Base-by-base conservation (phyloP, 2,329 filamentous ascomycete genomes). In the Plenodomus tracheiphilus region DNA sequence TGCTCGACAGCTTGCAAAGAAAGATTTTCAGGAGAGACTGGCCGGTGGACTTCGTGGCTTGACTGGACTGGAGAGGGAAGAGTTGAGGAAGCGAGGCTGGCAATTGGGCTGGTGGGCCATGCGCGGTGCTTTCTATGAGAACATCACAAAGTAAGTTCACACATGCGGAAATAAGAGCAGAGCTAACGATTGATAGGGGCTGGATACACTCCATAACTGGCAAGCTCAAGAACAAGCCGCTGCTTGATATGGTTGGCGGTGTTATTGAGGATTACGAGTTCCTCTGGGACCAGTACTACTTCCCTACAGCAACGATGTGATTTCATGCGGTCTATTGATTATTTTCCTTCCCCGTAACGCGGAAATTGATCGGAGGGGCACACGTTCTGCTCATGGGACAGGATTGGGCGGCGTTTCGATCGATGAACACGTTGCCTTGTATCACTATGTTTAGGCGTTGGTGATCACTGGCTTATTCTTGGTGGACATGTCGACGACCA, bases 231-330 rank as follows among this genome's bases (percentile, higher is more conserved):
- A 78, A 85, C 58, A 87, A 86, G 66, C 85, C 88, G 43, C 79
- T 96, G 72, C 83, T 95, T 39, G 85, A 88, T 58, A 83, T 99
- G 68, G 79, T 96, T 19, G 88, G 86, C 8, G 90, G 89, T 48
- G 87, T 99, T 39, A 74, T 97, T 55, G 91, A 97, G 69, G 94
- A 99, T 71, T 99, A 99, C 70, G 90, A 96, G 73, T 97, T 95
- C 71, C 79, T 99, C 25, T 99, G 94, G 94, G 91, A 97, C 74
- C 92, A 95, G 64, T 97, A 97, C 73, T 95, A 97, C 74, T 99
- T 97, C 73, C 80, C 84, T 16, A 87, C 84, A 1, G 80, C 83
- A 20, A 86, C 83, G 4, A 59, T 82, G 53, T 83, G 65, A 59
- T 40, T 18, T 25, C 22, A 25, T 5, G 22, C 5, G 22, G 5